Evolutionary conservation across 192 early-diverging fungal species (phyloP).

Genomic region (Coemansia sp.): DNA sequence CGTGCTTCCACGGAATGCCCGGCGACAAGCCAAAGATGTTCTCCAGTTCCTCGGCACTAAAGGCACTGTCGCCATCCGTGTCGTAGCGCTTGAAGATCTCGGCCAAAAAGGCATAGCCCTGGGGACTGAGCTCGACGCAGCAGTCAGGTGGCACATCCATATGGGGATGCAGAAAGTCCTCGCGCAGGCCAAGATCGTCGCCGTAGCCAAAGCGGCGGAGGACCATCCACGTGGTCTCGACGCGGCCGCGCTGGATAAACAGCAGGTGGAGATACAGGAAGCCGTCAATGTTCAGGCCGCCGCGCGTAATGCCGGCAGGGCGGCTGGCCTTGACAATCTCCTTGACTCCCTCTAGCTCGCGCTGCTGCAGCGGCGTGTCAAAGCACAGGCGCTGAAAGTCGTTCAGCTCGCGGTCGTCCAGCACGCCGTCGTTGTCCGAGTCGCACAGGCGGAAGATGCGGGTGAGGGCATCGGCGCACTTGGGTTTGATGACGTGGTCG

Average conservation of each 20-base stretch:
- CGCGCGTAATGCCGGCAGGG: conserved; percentile 75
- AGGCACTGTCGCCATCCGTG: conserved; percentile 94
- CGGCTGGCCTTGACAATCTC: conserved; percentile 87
- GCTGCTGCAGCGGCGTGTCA: conserved; percentile 87
- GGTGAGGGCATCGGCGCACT: conserved; percentile 84
- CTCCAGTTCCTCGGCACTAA: conserved; percentile 77
- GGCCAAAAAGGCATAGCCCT: conserved; percentile 92
- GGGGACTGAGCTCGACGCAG: conserved; percentile 87
- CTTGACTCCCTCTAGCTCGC: conserved; percentile 95
- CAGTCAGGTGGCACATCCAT: conserved; percentile 85
- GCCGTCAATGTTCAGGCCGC: conserved; percentile 86
- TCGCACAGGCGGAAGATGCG: conserved; percentile 97
- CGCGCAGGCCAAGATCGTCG: conserved; percentile 84
- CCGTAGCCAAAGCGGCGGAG: conserved; percentile 94
- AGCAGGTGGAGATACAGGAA: conserved; percentile 93
- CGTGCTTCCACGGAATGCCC: conserved; percentile 88
- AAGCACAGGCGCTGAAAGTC: conserved; percentile 96
- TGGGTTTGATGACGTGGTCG: conserved; percentile 81
- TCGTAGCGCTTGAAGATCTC: conserved; percentile 93
- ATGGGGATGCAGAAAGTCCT: conserved; percentile 84
- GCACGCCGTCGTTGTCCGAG: conserved; percentile 81
- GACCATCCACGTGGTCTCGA: conserved; percentile 99
- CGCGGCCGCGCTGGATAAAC: conserved; percentile 93
- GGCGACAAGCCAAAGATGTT: conserved; percentile 85
- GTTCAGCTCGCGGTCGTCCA: conserved; percentile 94